Base-by-base conservation (phyloP, 2,329 filamentous ascomycete genomes). In the Arthrinium phaeospermum region DNA sequence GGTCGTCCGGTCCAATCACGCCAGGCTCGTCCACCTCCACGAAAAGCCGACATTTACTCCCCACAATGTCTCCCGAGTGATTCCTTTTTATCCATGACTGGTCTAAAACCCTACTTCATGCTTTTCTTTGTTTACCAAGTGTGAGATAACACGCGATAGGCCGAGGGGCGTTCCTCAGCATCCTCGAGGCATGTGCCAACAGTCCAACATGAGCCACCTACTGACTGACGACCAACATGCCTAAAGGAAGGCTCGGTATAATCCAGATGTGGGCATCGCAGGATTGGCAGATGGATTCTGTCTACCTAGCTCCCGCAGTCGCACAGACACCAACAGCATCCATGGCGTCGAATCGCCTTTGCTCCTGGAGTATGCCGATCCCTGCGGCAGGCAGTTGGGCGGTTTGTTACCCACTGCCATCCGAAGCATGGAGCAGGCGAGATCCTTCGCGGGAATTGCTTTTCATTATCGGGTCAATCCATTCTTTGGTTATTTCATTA, bases 1-100 rank as follows among this genome's bases (percentile, higher is more conserved):
- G 53, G 53, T 61, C 53, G 53, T 61, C 53, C 53, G 53, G 19
- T 22, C 53, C 53, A 61, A 61, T 61, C 53, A 61, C 27, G 19
- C 53, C 53, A 19, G 51, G 5, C 27, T 30, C 4, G 16, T 34
- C 51, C 6, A 30, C 53, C 53, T 61, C 30, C 27, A 8, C 49
- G 24, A 10, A 57, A 19, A 19, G 51, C 19, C 51, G 24, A 30
- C 27, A 34, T 57, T 3, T 19, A 30, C 51, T 22, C 27, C 13
- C 51, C 51, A 19, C 27, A 57, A 16, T 57, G 27, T 34, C 51
- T 57, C 24, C 27, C 27, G 24, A 16, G 7, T 27, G 24, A 12
- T 27, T 53, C 13, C 10, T 27, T 53, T 30, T 16, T 53, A 37
- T 34, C 30, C 16, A 19, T 7, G 10, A 8, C 14, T 19, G 27